Percentiles rank a stretch among this genome's conserved stretches.
phyloP scores from a whole-genome alignment of 108 stramenopile species.

The Cylindrotheca closterium region DNA sequence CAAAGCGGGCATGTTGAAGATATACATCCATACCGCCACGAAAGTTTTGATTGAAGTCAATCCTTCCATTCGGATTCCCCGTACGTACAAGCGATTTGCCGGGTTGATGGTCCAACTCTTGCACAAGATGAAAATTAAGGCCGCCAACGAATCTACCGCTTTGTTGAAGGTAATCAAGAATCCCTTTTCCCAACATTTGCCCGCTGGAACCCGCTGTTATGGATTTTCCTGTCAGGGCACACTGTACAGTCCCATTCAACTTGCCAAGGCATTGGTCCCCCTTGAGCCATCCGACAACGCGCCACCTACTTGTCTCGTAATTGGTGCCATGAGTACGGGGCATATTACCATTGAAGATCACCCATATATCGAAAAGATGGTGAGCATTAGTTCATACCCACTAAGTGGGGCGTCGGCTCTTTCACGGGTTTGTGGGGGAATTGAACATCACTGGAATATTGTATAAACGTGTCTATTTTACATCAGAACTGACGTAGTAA shows the following conservation, averaged over 20 bases:
- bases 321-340: slow-evolving; percentile 97
- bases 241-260: slow-evolving; percentile 80
- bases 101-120: slow-evolving; percentile 95
- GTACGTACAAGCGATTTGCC: slow-evolving; percentile 97
- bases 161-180: slow-evolving; percentile 98
- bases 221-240: slow-evolving; percentile 84
- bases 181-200: slow-evolving; percentile 94
- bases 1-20: slow-evolving; percentile 92
- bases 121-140: slow-evolving; percentile 99
- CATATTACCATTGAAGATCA: slow-evolving; percentile 91
- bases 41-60: slow-evolving; percentile 97
- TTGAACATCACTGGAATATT: slow-evolving; percentile 97
- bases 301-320: slow-evolving; percentile 87
- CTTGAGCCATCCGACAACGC: slow-evolving; percentile 27
- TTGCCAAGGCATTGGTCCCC: slow-evolving; percentile 81
- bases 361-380: slow-evolving; percentile 95
- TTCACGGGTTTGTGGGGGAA: slow-evolving; percentile 84
- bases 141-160: slow-evolving; percentile 85
- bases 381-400: slow-evolving; percentile 94
- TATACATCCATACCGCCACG: slow-evolving; percentile 89
- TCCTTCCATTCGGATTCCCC: slow-evolving; percentile 90
- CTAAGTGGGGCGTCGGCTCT: slow-evolving; percentile 93
- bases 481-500: no score
- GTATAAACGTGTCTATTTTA: slow-evolving; percentile 39
- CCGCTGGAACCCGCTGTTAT: slow-evolving; percentile 88